Conservation (phyloP, 371 early-diverging fungal genomes). For the Blakeslea trispora region DNA sequence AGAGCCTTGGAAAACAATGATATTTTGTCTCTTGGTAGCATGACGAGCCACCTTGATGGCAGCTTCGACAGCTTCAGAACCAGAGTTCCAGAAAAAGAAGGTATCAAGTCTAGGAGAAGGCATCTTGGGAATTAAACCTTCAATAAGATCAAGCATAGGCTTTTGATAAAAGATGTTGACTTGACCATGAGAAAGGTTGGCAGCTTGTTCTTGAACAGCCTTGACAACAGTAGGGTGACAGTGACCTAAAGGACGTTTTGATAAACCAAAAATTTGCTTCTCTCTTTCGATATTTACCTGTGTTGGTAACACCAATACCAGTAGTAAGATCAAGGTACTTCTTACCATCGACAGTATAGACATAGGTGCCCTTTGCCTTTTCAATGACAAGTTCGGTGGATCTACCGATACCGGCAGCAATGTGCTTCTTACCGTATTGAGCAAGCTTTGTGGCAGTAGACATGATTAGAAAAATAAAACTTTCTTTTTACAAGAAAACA, state of each 20-base stretch:
- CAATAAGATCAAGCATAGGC: slow-evolving; percentile 58
- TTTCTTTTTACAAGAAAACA: too few relatives aligned
- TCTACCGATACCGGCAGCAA: slow-evolving; percentile 53
- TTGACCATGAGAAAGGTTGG: slow-evolving; percentile 54
- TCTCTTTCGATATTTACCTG: slow-evolving; percentile 32
- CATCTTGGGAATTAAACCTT: slow-evolving; percentile 48
- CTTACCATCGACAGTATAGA: slow-evolving; percentile 51
- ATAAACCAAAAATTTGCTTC: background rate
- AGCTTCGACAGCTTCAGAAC: slow-evolving; percentile 62
- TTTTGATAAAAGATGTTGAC: slow-evolving; percentile 57
- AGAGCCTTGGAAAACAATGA: slow-evolving; percentile 56
- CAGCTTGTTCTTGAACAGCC: slow-evolving; percentile 62
- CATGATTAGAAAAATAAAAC: slow-evolving; percentile 23
- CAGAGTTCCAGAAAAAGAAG: slow-evolving; percentile 63
- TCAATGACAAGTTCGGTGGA: slow-evolving; percentile 53
- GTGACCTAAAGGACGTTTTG: too few relatives aligned
- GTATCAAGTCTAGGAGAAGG: slow-evolving; percentile 50
- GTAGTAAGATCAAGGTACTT: slow-evolving; percentile 60
- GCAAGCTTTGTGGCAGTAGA: slow-evolving; percentile 37
- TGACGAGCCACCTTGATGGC: slow-evolving; percentile 60
- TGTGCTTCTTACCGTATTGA: slow-evolving; percentile 51
- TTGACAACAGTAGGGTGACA: slow-evolving; percentile 62
- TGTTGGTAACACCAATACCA: slow-evolving; percentile 61
- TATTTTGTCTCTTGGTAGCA: slow-evolving; percentile 57
- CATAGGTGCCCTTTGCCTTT: slow-evolving; percentile 50